Evolutionary conservation across 805 yeast species (phyloP).

Genomic region (Schwanniomyces sp.): DNA sequence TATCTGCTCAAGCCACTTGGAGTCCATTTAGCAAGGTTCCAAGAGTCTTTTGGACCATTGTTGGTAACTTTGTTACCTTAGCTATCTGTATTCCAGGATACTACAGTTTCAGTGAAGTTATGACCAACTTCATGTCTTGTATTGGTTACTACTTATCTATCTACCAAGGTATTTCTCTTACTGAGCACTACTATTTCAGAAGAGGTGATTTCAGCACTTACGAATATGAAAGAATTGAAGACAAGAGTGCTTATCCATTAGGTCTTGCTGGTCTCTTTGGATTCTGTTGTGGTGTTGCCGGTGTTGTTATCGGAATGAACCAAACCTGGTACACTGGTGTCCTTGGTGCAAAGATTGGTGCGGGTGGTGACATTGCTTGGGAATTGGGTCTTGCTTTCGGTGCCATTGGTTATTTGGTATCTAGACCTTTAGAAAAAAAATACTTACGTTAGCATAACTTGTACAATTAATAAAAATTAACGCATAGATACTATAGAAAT

Average conservation of each 20-base stretch:
- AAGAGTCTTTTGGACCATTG: constrained; percentile 77
- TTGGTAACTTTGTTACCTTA: constrained; percentile 72
- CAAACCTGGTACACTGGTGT: constrained; percentile 84
- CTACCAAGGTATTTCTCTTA: constrained; percentile 70
- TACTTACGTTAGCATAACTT: constrained; percentile 42
- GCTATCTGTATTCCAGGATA: constrained; percentile 90
- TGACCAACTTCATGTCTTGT: constrained; percentile 86
- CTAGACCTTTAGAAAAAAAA: constrained; percentile 67
- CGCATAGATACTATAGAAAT: background rate
- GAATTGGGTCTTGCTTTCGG: constrained; percentile 72
- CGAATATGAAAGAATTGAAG: constrained; percentile 61
- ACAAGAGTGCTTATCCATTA: constrained; percentile 59
- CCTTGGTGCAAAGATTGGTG: constrained; percentile 60
- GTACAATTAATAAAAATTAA: background rate
- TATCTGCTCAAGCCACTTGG: constrained; percentile 85
- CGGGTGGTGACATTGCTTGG: constrained; percentile 87
- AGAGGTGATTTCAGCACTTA: constrained; percentile 59
- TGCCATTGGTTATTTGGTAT: constrained; percentile 55
- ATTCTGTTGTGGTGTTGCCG: constrained; percentile 80
- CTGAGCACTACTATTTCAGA: constrained; percentile 83
- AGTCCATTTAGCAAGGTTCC: constrained; percentile 73
- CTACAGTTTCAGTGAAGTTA: constrained; percentile 67
- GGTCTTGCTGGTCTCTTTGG: constrained; percentile 80
- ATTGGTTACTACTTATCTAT: constrained; percentile 90
- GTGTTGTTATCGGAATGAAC: constrained; percentile 84